Evolutionary conservation across 176 grass and related monocot species (phyloP).

Genomic region (Rhynchospora pubera): DNA sequence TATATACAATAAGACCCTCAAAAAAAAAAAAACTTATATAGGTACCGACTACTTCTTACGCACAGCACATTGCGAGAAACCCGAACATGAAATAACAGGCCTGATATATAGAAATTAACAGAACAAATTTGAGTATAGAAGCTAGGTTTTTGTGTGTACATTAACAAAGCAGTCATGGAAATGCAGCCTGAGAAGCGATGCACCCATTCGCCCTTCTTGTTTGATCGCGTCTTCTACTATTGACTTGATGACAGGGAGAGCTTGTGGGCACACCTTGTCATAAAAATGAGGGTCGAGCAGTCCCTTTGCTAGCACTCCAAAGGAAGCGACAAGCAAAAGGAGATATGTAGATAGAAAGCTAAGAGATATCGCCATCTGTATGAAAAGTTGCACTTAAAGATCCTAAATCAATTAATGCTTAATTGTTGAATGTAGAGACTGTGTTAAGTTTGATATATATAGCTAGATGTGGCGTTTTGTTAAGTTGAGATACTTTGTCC

Average conservation of each 20-base stretch:
- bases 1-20: too few species aligned
- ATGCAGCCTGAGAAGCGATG: constrained; percentile 69
- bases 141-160: not conserved
- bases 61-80: not conserved
- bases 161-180: constrained; percentile 91
- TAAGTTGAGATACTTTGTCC: constrained; percentile 12
- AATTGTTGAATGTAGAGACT: not conserved
- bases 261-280: constrained; percentile 47
- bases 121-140: not conserved
- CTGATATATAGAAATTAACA: not conserved
- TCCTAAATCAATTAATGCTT: not conserved
- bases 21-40: not conserved
- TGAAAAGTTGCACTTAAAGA: not conserved
- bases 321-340: constrained; percentile 22
- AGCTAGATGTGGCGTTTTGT: not conserved
- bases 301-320: constrained; percentile 10
- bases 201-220: constrained; percentile 61
- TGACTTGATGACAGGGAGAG: constrained; percentile 42
- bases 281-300: constrained; percentile 59
- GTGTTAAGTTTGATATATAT: constrained; percentile 17
- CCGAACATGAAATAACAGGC: not conserved
- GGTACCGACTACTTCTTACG: not conserved
- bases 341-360: constrained; percentile 1
- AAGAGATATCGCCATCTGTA: constrained; percentile 1
- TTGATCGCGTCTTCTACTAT: constrained; percentile 42